A percentile compares a stretch with the other conserved stretches of the same genome.
Evolutionary conservation across 331 rosid genomes (phyloP).

Genomic region (Rosa hybrid): DNA sequence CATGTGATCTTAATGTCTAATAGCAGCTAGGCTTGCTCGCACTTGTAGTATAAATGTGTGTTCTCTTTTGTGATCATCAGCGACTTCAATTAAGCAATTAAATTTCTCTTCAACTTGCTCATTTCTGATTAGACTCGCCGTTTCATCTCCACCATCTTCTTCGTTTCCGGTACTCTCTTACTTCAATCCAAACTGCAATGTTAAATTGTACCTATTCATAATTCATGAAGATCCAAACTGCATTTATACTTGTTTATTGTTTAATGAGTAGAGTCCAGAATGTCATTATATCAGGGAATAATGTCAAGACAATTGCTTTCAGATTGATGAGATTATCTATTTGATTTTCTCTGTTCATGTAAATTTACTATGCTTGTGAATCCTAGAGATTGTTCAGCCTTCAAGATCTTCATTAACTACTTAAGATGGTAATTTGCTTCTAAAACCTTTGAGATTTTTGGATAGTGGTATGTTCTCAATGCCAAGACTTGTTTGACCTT

Average conservation of each 20-base stretch:
- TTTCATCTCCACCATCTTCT: neutral
- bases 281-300: too few relatives aligned
- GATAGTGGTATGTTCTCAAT: neutral
- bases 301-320: too few relatives aligned
- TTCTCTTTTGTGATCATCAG: too few relatives aligned
- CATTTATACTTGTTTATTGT: neutral
- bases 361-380: neutral
- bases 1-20: too few relatives aligned
- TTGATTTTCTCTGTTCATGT: neutral
- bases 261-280: neutral
- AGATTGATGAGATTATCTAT: neutral
- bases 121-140: too few relatives aligned
- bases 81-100: too few relatives aligned
- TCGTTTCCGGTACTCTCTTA: neutral
- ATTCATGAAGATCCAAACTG: neutral
- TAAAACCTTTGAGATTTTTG: neutral
- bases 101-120: too few relatives aligned
- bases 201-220: neutral
- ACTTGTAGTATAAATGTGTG: too few relatives aligned
- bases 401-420: neutral
- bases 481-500: neutral
- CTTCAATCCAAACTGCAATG: neutral
- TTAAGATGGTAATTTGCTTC: neutral
- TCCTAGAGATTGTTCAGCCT: neutral
- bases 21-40: too few relatives aligned